Conservation (phyloP, 768 basidiomycete species). For the Lactarius trivialis region DNA sequence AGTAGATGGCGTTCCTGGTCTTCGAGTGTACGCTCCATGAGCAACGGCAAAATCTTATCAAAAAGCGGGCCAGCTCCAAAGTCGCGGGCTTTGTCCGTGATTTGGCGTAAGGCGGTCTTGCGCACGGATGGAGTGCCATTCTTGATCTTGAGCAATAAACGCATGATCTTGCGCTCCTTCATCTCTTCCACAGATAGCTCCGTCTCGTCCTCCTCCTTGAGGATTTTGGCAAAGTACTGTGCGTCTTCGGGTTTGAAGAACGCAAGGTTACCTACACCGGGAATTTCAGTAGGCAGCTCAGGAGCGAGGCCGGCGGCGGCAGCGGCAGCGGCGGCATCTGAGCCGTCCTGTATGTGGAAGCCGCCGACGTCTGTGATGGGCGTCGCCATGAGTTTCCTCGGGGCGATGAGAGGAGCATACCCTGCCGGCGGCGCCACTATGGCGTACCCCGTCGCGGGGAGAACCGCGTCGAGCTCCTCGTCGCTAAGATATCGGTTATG, state of each 20-base stretch:
- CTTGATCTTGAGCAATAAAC: slow-evolving; percentile 95
- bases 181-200: slow-evolving; percentile 92
- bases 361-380: slow-evolving; percentile 59
- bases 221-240: slow-evolving; percentile 93
- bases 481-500: slow-evolving; percentile 94
- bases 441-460: slow-evolving; percentile 80
- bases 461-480: slow-evolving; percentile 88
- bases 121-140: slow-evolving; percentile 98
- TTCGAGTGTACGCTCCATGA: slow-evolving; percentile 97
- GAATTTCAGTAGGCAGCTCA: slow-evolving; percentile 94
- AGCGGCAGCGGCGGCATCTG: slow-evolving; percentile 80
- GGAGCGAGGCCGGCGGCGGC: slow-evolving; percentile 90
- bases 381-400: slow-evolving; percentile 46
- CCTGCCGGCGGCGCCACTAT: slow-evolving; percentile 93
- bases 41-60: slow-evolving; percentile 95
- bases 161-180: slow-evolving; percentile 99
- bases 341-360: slow-evolving; percentile 95
- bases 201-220: slow-evolving; percentile 93
- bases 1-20: slow-evolving; percentile 97
- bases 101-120: slow-evolving; percentile 95
- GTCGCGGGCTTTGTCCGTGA: slow-evolving; percentile 98
- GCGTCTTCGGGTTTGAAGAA: slow-evolving; percentile 99
- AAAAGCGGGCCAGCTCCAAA: slow-evolving; percentile 97
- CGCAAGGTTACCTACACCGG: slow-evolving; percentile 92
- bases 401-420: slow-evolving; percentile 71